Conservation (phyloP, 192 early-diverging fungal species). For the Mortierella hygrophila region DNA sequence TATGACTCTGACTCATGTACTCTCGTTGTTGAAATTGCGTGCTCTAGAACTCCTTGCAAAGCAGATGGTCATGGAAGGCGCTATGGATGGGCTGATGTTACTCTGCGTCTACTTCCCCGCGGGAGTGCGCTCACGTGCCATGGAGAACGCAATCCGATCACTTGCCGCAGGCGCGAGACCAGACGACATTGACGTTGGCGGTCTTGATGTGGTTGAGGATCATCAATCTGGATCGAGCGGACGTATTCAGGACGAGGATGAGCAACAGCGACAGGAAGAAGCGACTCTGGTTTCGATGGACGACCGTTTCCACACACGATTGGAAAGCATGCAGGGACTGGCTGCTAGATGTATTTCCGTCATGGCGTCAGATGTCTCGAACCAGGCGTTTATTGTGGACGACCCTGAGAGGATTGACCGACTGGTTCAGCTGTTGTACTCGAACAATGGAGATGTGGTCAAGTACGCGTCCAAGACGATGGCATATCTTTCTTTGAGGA, state of each 20-base stretch:
- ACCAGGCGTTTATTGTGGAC: constrained; percentile 67
- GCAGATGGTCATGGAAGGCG: constrained; percentile 41
- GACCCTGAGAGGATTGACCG: constrained; percentile 52
- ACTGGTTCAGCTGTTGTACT: constrained; percentile 56
- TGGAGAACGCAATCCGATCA: constrained; percentile 30
- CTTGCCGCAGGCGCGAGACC: background rate
- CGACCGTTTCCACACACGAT: constrained; percentile 43
- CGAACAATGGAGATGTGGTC: constrained; percentile 58
- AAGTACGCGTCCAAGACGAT: constrained; percentile 71
- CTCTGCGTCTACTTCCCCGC: constrained; percentile 51
- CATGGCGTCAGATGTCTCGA: constrained; percentile 54
- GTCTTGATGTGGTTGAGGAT: background rate
- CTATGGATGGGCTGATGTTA: constrained; percentile 40
- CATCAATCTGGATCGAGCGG: background rate
- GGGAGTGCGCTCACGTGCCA: constrained; percentile 37
- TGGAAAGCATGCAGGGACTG: constrained; percentile 55
- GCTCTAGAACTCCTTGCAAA: constrained; percentile 24
- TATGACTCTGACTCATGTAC: background rate
- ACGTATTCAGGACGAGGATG: background rate
- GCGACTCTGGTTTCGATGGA: constrained; percentile 36
- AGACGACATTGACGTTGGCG: background rate
- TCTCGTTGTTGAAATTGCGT: background rate
- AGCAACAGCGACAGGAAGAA: constrained; percentile 20
- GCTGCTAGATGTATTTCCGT: constrained; percentile 61
- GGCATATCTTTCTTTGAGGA: constrained; percentile 67